Conservation (phyloP, 2,329 filamentous ascomycete genomes). For the Sclerotinia trifoliorum region DNA sequence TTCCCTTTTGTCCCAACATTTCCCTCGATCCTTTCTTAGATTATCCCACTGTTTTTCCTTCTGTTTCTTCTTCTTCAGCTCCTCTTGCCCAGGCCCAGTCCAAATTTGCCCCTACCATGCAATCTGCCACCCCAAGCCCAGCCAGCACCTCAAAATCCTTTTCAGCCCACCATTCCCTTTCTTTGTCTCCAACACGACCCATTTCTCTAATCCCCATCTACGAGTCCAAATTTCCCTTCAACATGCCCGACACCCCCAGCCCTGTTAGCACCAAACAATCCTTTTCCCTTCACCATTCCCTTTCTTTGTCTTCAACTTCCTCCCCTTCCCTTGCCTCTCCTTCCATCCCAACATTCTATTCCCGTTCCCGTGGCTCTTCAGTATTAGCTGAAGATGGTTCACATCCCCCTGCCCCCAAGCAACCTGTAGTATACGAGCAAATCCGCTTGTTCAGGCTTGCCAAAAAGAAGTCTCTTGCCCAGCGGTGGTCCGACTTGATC, state of each 20-base stretch:
- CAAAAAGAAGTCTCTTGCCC: not conserved
- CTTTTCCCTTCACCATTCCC: not conserved
- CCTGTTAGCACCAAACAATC: not conserved
- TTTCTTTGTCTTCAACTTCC: not conserved
- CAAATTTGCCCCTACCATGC: too few relatives aligned
- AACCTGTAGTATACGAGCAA: slow-evolving; percentile 2
- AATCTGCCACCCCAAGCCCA: not conserved
- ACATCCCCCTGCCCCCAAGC: not conserved
- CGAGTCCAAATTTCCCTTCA: not conserved
- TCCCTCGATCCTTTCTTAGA: not conserved
- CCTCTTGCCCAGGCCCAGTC: not conserved
- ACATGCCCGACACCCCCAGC: not conserved
- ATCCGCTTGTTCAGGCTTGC: not conserved
- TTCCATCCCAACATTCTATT: not conserved
- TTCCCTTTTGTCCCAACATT: not conserved
- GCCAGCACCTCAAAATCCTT: not conserved
- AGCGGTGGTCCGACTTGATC: not conserved
- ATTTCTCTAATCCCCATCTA: not conserved
- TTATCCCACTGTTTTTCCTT: not conserved
- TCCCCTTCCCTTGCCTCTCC: not conserved
- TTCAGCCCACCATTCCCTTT: not conserved
- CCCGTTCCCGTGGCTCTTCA: not conserved
- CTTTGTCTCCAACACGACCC: not conserved
- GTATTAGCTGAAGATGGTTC: slow-evolving; percentile 3
- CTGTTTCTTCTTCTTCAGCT: not conserved